Base-by-base conservation (phyloP, 1,284 basidiomycete genomes). In the Coniophora puteana region DNA sequence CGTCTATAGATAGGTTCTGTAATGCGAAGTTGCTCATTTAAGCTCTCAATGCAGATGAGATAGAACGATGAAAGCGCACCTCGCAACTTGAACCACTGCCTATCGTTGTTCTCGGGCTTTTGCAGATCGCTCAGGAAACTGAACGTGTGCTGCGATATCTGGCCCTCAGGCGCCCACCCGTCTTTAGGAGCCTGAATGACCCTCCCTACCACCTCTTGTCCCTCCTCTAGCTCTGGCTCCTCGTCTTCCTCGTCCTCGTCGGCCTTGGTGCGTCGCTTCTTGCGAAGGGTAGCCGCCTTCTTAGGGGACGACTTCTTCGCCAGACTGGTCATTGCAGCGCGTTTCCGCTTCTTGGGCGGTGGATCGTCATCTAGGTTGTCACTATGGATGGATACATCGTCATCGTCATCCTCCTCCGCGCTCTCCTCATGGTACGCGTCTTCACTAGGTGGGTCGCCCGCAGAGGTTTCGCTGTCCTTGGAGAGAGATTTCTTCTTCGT, bases 61-160 rank as follows among this genome's bases (percentile, higher is more conserved):
- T 25, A 22, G 38, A 38, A 23, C 20, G 40, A 32, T 21, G 26
- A 20, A 18, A 22, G 16, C 2, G 12, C 20, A 4, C 11, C 14
- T 5, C 11, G 11, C 13, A 32, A 7, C 29, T 14, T 52, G 46
- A 36, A 88, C 92, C 93, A 96, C 57, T 90, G 80, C 12, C 93
- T 75, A 54, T 95, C 89, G 47, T 96, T 96, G 51, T 78, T 83
- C 36, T 77, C 72, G 2, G 89, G 88, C 48, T 89, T 78, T 53
- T 74, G 72, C 33, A 96, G 66, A 34, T 84, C 71, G 5, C 55
- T 62, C 45, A 95, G 63, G 57, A 95, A 95, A 53, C 87, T 66
- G 23, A 96, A 60, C 2, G 88, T 89, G 53, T 94, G 93, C 50
- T 79, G 69, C 2, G 91, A 94, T 55, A 96, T 82, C 55, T 83